phyloP scores from a whole-genome alignment of 2,329 filamentous ascomycete species.

The Claviceps sp. region DNA sequence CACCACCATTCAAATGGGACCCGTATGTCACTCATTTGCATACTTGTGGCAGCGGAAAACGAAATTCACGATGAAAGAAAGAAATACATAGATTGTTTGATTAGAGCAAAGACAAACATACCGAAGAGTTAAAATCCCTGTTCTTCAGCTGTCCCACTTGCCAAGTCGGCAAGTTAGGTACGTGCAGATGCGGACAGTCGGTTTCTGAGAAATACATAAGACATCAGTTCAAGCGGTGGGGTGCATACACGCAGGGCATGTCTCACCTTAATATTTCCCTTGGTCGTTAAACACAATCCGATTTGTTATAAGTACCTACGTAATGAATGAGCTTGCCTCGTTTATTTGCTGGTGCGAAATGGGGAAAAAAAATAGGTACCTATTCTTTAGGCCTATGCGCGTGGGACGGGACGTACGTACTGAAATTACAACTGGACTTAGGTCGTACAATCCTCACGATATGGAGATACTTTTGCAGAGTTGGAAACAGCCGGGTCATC shows the following conservation, averaged over 20 bases:
- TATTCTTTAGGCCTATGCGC: neutral
- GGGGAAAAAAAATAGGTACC: neutral
- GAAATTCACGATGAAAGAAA: neutral
- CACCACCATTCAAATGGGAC: neutral
- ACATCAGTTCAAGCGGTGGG: neutral
- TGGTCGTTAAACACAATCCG: neutral
- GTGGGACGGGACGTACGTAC: too few relatives aligned
- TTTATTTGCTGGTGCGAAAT: neutral
- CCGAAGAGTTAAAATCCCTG: neutral
- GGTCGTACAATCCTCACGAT: neutral
- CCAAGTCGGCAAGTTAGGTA: neutral
- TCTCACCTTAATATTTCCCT: neutral
- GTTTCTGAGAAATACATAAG: neutral
- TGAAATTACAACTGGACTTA: too few relatives aligned
- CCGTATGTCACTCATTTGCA: neutral
- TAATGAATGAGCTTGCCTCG: neutral
- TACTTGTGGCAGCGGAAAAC: neutral
- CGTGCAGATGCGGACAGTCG: neutral
- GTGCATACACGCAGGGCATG: neutral
- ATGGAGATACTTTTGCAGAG: neutral
- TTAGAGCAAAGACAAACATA: neutral
- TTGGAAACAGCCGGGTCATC: neutral
- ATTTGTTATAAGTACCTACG: too few relatives aligned
- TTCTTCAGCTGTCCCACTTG: neutral
- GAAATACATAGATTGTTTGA: too few relatives aligned